Conservation (phyloP, 2,329 filamentous ascomycete genomes). For the Ophiostoma novo-ulmi region DNA sequence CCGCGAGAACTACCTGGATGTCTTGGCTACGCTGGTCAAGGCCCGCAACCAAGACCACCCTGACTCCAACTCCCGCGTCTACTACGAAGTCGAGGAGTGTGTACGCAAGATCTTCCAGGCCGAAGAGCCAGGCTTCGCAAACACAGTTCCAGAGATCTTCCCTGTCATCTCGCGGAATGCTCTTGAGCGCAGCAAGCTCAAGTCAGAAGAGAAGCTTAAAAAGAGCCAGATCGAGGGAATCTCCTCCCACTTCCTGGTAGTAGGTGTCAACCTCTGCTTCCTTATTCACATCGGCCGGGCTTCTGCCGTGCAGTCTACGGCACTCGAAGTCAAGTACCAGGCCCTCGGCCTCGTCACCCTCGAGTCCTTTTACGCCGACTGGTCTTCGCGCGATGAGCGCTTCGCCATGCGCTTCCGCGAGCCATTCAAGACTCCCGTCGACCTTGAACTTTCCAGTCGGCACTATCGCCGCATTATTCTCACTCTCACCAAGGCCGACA, state of each 20-base stretch:
- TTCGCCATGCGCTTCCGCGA: constrained; percentile 52
- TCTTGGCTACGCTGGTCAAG: constrained; percentile 39
- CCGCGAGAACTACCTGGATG: constrained; percentile 46
- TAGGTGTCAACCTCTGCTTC: constrained; percentile 50
- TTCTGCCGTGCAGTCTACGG: constrained; percentile 41
- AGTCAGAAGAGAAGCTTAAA: constrained; percentile 41
- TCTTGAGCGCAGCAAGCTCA: constrained; percentile 34
- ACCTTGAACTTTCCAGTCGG: constrained; percentile 47
- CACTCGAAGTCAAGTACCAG: constrained; percentile 44
- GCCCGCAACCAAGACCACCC: constrained; percentile 32
- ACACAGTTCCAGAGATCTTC: constrained; percentile 43
- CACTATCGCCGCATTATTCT: constrained; percentile 52
- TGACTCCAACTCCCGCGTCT: constrained; percentile 37
- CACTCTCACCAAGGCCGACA: constrained; percentile 50
- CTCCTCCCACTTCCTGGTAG: constrained; percentile 52
- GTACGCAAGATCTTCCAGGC: constrained; percentile 45
- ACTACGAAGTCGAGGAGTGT: constrained; percentile 44
- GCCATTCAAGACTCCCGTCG: constrained; percentile 32
- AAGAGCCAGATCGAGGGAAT: constrained; percentile 44
- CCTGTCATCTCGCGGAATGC: constrained; percentile 48
- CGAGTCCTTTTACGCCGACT: constrained; percentile 48
- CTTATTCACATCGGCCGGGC: constrained; percentile 47
- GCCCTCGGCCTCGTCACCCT: constrained; percentile 51
- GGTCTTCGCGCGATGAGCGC: constrained; percentile 49
- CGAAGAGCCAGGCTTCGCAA: constrained; percentile 39